Base-by-base conservation (phyloP, 2,329 filamentous ascomycete genomes). In the Cordyceps farinosa region DNA sequence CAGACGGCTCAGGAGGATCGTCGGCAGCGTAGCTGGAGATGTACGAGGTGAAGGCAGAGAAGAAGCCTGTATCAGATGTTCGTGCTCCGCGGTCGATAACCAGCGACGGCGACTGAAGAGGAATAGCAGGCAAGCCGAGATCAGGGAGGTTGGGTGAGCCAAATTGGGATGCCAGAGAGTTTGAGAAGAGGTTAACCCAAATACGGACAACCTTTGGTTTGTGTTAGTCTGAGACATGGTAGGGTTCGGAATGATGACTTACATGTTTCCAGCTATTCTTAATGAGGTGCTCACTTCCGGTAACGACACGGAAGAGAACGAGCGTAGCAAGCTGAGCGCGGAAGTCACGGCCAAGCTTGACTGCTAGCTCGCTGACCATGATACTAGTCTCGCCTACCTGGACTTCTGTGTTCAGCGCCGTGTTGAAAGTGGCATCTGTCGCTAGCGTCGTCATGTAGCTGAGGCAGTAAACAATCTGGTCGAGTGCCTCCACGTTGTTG, bases 1-100 rank as follows among this genome's bases (percentile, higher is more conserved):
- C 92, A 1, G 95, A 98, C 2, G 95, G 95, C 77, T 99, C 95
- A 0, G 95, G 95, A 13, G 95, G 95, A 72, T 99, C 95, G 75
- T 98, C 95, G 11, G 95, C 96, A 48, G 96, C 95, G 74, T 99
- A 98, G 74, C 94, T 98, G n/a, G 93, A 96, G 38, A 99, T 92
- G 71, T 98, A 99, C 5, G 91, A 96, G 0, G 94, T 96, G 70
- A 99, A 91, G 1, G 94, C 92, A 4, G 93, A 97, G 73, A 99
- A 92, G 56, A 99, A 85, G 6, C 95, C 92, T 2, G 88, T 87
- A 34, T 99, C 95, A 64, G 82, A 86, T 40, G 88, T 82, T 67
- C 91, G 90, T 48, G 90, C 83, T 63, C 88, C 92, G 63, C 94
- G 87, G 73, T 98, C 95, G 67, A 99, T 93, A 55, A 98, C 86